Evolutionary conservation across 2,329 filamentous ascomycete genomes (phyloP), one percentile per base, ranked within the genome.

Genomic region (Alternaria triticina): DNA sequence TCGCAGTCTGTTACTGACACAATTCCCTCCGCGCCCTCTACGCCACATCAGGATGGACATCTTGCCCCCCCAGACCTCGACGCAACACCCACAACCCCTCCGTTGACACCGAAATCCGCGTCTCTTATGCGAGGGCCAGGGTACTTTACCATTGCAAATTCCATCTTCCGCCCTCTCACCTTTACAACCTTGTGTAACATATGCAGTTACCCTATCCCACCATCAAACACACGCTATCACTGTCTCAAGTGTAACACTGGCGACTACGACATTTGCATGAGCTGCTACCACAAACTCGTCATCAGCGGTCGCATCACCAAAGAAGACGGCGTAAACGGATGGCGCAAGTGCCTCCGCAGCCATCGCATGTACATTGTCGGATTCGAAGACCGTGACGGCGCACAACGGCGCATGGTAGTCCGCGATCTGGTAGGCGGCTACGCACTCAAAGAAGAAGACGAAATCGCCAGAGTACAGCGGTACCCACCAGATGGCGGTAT

Each of bases 281-380:
- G 86, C 5, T 97, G 94, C 83, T 97, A 97, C 78, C 82, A 86
- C 54, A 86, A 86, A 50, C 84, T 94, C 8, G 86, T 91, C 2
- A 80, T 84, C 2, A 85, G 86, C 0, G 86, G 87, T 9, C 88
- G 88, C 49, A 89, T 97, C 65, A 89, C 88, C 59, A 82, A 84
- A 17, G 91, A 94, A 64, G 94, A 97, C 68, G 94, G 94, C 0
- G 85, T 89, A 5, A 85, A 85, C 11, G 94, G 94, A 4, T 97
- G 95, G 95, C 86, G 94, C 11, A 86, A 94, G 52, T 98, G 95
- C 76, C 85, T 90, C 1, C 85, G 86, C 45, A 91, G 91, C 6
- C 95, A 98, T 75, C 88, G 94, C 30, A 97, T 97, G 93, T 88
- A 90, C 0, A 83, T 96, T 11, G 84, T 96, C 11, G 90, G 89